Conservation (phyloP, 2,329 filamentous ascomycete species). For the Aspergillus sp. region DNA sequence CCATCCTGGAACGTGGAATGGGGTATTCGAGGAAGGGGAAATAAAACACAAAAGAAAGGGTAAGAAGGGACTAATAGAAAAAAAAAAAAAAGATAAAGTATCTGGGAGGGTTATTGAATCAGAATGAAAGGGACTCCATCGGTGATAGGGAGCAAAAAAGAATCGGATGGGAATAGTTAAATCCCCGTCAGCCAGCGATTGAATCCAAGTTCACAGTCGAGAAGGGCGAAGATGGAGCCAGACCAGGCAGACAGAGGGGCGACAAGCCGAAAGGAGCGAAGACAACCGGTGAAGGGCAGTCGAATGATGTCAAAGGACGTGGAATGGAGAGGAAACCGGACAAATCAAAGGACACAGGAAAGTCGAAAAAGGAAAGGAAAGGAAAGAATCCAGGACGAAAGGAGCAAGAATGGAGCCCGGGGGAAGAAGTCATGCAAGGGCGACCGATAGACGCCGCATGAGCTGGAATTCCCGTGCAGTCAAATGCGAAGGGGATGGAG, state of each 20-base stretch:
- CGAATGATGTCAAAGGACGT: slow-evolving; percentile 6
- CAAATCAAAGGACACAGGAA: slow-evolving; percentile 4
- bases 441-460: slow-evolving; percentile 1
- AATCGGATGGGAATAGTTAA: background rate
- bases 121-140: slow-evolving; percentile 7
- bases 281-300: slow-evolving; percentile 1
- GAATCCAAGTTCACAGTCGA: background rate
- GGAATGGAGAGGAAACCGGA: slow-evolving; percentile 2
- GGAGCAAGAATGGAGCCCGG: slow-evolving; percentile 4
- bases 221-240: background rate
- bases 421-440: slow-evolving; percentile 1
- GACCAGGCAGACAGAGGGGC: background rate
- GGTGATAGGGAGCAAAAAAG: background rate
- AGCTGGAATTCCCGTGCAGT: background rate
- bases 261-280: slow-evolving; percentile 5
- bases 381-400: slow-evolving; percentile 8
- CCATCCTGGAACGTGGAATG: slow-evolving; percentile 27
- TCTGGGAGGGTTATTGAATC: background rate
- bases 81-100: background rate
- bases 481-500: background rate
- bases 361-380: slow-evolving; percentile 4
- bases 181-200: background rate
- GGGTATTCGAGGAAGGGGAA: slow-evolving; percentile 5
- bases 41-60: background rate
- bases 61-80: background rate